Evolutionary conservation across 2,329 filamentous ascomycete genomes (phyloP), one percentile per base, ranked within the genome.

Genomic region (Exserohilum turcica): DNA sequence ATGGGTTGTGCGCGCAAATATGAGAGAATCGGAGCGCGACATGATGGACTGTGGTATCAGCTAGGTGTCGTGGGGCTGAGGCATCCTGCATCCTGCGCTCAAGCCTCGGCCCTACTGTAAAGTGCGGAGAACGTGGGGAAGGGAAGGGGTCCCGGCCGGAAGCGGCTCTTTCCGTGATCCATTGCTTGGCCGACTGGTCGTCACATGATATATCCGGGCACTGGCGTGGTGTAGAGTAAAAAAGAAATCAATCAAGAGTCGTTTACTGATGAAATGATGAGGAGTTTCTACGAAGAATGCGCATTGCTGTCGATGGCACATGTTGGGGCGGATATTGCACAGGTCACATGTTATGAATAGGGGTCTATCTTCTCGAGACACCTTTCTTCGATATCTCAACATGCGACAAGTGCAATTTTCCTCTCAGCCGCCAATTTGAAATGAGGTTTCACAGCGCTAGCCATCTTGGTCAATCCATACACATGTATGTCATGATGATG

Each of bases 71-170:
- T 44, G 43, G 47, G 31, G 28, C 18, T 32, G 28, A 42, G 21
- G 38, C 35, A n/a, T 13, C 27, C 37, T 13, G 31, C 19, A 16
- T 21, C 27, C 36, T 44, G 43, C 40, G 29, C 24, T 32, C 16
- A 43, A 52, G 55, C 63, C 64, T 66, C 63, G 64, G 63, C 33
- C 47, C 36, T n/a, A n/a, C n/a, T n/a, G n/a, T n/a, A n/a, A 50
- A 21, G 38, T 63, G 59, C 57, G 63, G 63, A 61, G 61, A 60
- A 53, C 53, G 60, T 63, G 63, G 61, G 57, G 63, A 57, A 59
- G 31, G 61, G 57, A 61, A 57, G 58, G 31, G 32, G 15, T 15
- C 32, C 32, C 15, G n/a, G 3, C 32, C n/a, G 31, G 42, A 44
- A 29, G 16, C 19, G 19, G 42, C 29, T 13, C 29, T 24, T 44